Evolutionary conservation across 2,329 filamentous ascomycete genomes (phyloP).

Genomic region (Fusarium irregulare): DNA sequence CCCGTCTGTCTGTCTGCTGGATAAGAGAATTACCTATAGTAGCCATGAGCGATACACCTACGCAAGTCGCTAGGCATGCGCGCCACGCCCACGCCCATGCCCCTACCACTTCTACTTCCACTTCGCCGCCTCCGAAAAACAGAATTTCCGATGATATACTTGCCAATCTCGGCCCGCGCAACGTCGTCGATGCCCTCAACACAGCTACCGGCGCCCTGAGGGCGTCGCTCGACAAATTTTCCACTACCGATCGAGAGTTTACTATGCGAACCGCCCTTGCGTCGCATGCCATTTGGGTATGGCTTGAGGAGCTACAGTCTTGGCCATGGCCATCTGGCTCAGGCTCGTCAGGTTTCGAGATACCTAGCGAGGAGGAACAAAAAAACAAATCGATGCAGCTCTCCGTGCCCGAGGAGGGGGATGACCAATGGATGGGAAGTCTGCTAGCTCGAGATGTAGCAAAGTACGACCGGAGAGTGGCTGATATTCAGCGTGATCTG

Average conservation of each 20-base stretch:
- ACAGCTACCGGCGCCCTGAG: conserved; percentile 64
- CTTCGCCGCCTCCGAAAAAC: conserved; percentile 59
- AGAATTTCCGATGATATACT: conserved; percentile 68
- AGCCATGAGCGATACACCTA: conserved; percentile 52
- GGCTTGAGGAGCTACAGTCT: conserved; percentile 75
- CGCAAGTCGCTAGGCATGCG: conserved; percentile 49
- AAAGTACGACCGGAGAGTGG: conserved; percentile 77
- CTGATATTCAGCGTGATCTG: conserved; percentile 77
- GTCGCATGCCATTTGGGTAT: conserved; percentile 77
- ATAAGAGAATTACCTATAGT: conserved; percentile 13
- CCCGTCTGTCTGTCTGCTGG: conserved; percentile 35
- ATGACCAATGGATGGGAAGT: conserved; percentile 72
- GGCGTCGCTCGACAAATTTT: conserved; percentile 71
- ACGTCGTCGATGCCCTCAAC: conserved; percentile 70
- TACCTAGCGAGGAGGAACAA: conserved; percentile 55
- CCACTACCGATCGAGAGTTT: conserved; percentile 75
- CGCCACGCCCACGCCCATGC: conserved; percentile 40
- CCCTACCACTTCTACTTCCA: conserved; percentile 39
- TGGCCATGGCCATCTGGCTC: conserved; percentile 67
- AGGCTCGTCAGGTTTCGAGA: conserved; percentile 66
- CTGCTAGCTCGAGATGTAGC: conserved; percentile 72
- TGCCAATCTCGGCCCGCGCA: conserved; percentile 68
- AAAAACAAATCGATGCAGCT: conserved; percentile 52
- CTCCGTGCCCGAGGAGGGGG: conserved; percentile 37
- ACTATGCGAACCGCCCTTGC: conserved; percentile 76